A percentile compares a stretch with the other conserved stretches of the same genome.
These are phyloP conservation scores for Fusarium pininemorale DNA, from an alignment of 2,329 filamentous ascomycete species.

Conservation along the genomic window DNA sequence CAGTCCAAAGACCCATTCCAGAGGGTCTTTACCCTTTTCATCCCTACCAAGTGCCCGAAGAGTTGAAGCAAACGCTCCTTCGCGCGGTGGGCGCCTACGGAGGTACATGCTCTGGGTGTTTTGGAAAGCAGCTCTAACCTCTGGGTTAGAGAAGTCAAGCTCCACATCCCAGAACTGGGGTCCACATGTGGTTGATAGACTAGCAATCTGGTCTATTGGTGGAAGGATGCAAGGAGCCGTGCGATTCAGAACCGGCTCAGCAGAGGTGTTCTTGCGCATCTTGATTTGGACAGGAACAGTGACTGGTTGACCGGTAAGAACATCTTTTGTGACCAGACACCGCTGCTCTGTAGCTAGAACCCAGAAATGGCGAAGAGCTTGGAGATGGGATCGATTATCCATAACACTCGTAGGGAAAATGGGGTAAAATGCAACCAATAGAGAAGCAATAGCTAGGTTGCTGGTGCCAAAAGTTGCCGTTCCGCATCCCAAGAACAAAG, in stretches of 20 bases:
- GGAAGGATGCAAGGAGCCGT: conserved; percentile 70
- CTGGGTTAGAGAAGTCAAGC: conserved; percentile 75
- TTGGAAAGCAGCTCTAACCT: conserved; percentile 69
- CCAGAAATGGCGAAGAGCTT: conserved; percentile 98
- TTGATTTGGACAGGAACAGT: conserved; percentile 75
- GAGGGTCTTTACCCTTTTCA: conserved; percentile 53
- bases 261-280: conserved; percentile 56
- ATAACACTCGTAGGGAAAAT: conserved; percentile 89
- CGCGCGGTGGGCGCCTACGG: conserved; percentile 73
- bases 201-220: conserved; percentile 69
- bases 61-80: conserved; percentile 76
- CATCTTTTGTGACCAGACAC: conserved; percentile 87
- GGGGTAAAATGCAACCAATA: conserved; percentile 93
- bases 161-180: conserved; percentile 83
- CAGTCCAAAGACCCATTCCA: conserved; percentile 80
- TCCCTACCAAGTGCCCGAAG: conserved; percentile 73
- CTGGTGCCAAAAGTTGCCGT: conserved; percentile 92
- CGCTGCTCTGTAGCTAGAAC: conserved; percentile 90
- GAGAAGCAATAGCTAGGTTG: conserved; percentile 83
- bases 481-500: conserved; percentile 90
- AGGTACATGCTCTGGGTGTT: conserved; percentile 79
- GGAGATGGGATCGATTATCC: conserved; percentile 93
- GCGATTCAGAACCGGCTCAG: conserved; percentile 52
- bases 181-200: conserved; percentile 67
- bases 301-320: conserved; percentile 83